Base-by-base conservation (phyloP, 2,329 filamentous ascomycete species). In the Orbilia blumenaviensis region DNA sequence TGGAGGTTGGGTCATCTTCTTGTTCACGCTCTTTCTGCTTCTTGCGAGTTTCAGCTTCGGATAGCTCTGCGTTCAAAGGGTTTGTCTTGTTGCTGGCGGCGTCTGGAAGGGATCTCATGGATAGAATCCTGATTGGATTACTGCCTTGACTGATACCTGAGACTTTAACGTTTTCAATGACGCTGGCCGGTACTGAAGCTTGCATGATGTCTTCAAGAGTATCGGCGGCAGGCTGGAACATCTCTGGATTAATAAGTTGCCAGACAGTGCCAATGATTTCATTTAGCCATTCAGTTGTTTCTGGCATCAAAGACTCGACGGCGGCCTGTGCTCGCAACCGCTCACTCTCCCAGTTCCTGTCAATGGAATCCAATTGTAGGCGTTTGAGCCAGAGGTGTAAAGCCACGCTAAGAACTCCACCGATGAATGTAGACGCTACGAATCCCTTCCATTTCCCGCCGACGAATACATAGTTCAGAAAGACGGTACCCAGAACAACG, bases 131-230 rank as follows among this genome's bases (percentile, higher is more conserved):
- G 67, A 98, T 86, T 0, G 95, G 93, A 79, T 97, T 97, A 83
- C 87, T 92, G 27, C 95, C 95, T 83, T 98, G 95, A 58, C 93
- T 92, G 80, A 99, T 97, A 80, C 97, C 94, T 74, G 94, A 93
- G 21, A 98, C 92, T 79, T 94, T 91, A 50, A 99, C 93, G 79
- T 97, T 95, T 82, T 98, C 94, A 78, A 99, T 93, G 41, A 98
- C 85, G 1, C 91, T 89, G 0, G 95, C 95, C 16, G 73, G 73
- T 0, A 97, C 91, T 0, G 93, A 97, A 18, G 94, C 94, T 82
- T 96, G 93, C 94, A 98, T 98, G 79, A 98, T 92, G 82, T 98
- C 94, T 83, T 95, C 92, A 4, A 95, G 87, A 10, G 92, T 97
- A 81, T 98, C 95, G n/a, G 94, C 94, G 7, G 97, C 88, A 4